Conservation (phyloP, 805 yeast species). For the Yueomyces sinensis region DNA sequence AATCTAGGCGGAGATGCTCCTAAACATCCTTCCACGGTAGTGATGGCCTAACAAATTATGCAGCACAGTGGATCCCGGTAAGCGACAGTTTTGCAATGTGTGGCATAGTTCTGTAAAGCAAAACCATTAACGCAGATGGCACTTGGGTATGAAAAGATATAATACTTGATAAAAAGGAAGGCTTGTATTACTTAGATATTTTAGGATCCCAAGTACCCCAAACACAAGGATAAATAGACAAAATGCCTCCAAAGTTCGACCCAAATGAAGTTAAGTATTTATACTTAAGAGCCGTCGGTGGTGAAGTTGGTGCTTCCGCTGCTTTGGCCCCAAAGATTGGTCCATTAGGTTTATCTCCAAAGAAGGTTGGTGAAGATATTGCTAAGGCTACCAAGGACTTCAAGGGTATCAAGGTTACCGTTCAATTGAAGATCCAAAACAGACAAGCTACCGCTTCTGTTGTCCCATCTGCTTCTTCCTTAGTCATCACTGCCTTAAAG, state of each 20-base stretch:
- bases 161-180: too few relatives aligned
- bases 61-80: too few relatives aligned
- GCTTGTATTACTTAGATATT: too few relatives aligned
- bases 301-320: conserved; percentile 99
- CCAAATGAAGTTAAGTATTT: conserved; percentile 96
- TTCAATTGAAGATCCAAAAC: conserved; percentile 97
- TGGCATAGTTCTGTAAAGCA: too few relatives aligned
- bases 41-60: too few relatives aligned
- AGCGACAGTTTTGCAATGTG: too few relatives aligned
- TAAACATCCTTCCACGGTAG: too few relatives aligned
- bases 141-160: too few relatives aligned
- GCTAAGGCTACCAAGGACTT: conserved; percentile 98
- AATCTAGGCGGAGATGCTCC: too few relatives aligned
- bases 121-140: too few relatives aligned
- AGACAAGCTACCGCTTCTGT: conserved; percentile 99
- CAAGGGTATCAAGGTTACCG: conserved; percentile 99
- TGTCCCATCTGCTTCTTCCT: conserved; percentile 98
- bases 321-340: conserved; percentile 99
- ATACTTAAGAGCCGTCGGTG: conserved; percentile 99
- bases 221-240: conserved; percentile 13
- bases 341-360: conserved; percentile 99
- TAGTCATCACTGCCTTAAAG: conserved; percentile 97
- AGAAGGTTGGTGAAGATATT: conserved; percentile 99
- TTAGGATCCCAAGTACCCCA: conserved; percentile 4
- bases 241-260: conserved; percentile 97